These are phyloP conservation scores for Aspergillus udagawae DNA, from an alignment of 2,329 filamentous ascomycete genomes.

Conservation along the genomic window DNA sequence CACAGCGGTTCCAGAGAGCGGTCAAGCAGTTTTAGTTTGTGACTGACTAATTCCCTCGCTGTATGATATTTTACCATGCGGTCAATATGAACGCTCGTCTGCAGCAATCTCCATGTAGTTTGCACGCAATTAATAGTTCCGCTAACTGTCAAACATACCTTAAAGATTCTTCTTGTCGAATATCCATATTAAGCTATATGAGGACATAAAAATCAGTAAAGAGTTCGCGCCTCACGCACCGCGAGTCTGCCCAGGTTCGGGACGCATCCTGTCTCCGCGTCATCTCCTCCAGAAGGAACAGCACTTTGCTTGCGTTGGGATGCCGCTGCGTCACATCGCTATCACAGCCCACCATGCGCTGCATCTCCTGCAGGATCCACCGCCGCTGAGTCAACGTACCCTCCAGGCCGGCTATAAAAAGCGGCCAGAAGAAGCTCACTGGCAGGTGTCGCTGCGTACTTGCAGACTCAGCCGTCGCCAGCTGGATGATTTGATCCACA, in stretches of 20 bases:
- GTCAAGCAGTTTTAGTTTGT: constrained; percentile 31
- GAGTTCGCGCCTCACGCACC: constrained; percentile 30
- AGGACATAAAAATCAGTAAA: constrained; percentile 33
- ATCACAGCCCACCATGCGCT: constrained; percentile 23
- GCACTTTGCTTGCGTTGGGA: constrained; percentile 28
- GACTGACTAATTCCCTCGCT: neutral
- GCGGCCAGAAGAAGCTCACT: constrained; percentile 32
- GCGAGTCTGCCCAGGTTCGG: constrained; percentile 32
- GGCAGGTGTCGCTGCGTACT: constrained; percentile 18
- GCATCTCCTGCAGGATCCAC: constrained; percentile 33
- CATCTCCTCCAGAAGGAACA: constrained; percentile 33
- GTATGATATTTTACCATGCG: neutral
- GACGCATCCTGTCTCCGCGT: constrained; percentile 30
- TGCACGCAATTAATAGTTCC: neutral
- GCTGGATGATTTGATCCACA: constrained; percentile 33
- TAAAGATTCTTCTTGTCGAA: neutral
- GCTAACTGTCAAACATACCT: neutral
- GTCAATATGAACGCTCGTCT: neutral
- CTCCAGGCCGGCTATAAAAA: constrained; percentile 33
- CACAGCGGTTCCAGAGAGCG: constrained; percentile 31
- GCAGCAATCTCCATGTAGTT: neutral
- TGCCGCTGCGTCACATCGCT: constrained; percentile 17
- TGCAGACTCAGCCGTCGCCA: constrained; percentile 26
- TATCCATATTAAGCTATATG: constrained; percentile 16
- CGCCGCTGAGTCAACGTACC: constrained; percentile 27